A percentile compares a stretch with the other conserved stretches of the same genome.
Evolutionary conservation across 495 filamentous ascomycete species (phyloP).

Genomic region (Aspergillus hancockii): DNA sequence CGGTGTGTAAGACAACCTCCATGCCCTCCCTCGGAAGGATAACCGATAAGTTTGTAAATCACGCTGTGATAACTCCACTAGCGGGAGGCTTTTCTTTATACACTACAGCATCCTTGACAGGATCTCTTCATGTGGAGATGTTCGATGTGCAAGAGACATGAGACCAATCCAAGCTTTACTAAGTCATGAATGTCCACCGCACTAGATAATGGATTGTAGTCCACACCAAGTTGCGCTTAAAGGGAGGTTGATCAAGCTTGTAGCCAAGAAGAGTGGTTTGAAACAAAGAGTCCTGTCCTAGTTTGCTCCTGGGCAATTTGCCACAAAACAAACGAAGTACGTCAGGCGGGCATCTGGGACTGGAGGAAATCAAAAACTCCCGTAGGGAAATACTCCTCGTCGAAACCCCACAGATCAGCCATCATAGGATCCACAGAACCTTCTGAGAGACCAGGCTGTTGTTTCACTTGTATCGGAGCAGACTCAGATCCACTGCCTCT

Average conservation of each 20-base stretch:
- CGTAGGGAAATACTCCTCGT: slow-evolving; percentile 51
- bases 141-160: neutral
- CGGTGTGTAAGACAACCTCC: no score
- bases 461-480: slow-evolving; percentile 23
- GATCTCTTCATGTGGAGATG: neutral
- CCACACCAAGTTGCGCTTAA: neutral
- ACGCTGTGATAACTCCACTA: neutral
- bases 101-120: neutral
- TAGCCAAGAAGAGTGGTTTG: neutral
- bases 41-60: neutral
- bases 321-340: neutral
- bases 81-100: neutral
- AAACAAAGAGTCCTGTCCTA: neutral
- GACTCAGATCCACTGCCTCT: slow-evolving; percentile 40
- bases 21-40: no score
- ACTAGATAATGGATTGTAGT: no score
- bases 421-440: slow-evolving; percentile 51
- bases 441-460: slow-evolving; percentile 41
- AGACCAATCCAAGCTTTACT: neutral
- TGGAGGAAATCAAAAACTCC: slow-evolving; percentile 53
- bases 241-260: neutral
- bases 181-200: no score
- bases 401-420: slow-evolving; percentile 50
- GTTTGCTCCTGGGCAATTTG: neutral
- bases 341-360: slow-evolving; percentile 45